Conservation (phyloP, 345 rosid genomes). For the Eucalyptus melliodora region DNA sequence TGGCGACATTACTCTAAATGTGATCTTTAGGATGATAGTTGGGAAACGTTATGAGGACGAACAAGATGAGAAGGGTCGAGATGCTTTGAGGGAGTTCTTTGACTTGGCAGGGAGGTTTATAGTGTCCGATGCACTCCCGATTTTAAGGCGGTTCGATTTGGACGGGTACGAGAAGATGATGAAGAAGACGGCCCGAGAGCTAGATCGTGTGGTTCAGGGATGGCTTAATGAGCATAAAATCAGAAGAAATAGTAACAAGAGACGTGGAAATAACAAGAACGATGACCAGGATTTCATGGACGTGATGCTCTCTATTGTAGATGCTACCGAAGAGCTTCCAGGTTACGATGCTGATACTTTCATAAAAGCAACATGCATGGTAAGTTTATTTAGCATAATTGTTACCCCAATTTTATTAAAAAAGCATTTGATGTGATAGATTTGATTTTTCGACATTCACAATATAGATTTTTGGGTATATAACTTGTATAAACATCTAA, state of each 20-base stretch:
- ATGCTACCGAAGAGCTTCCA: background rate
- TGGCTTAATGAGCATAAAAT: conserved; percentile 10
- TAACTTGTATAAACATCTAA: background rate
- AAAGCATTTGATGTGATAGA: background rate
- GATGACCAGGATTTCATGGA: conserved; percentile 14
- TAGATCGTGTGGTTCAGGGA: conserved; percentile 1
- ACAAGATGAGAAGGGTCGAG: background rate
- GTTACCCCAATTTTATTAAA: background rate
- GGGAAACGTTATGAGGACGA: conserved; percentile 5
- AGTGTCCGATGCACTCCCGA: conserved; percentile 17
- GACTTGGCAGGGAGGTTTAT: background rate
- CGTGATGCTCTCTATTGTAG: conserved; percentile 5
- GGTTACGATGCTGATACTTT: conserved; percentile 4
- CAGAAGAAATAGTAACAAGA: background rate
- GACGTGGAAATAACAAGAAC: background rate
- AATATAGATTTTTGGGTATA: background rate
- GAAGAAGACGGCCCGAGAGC: conserved; percentile 2
- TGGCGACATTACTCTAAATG: conserved; percentile 7
- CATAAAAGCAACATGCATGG: conserved; percentile 15
- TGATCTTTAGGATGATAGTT: conserved; percentile 2
- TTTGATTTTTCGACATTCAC: background rate
- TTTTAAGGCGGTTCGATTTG: conserved; percentile 15
- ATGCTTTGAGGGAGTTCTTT: background rate
- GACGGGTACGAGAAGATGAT: conserved; percentile 12
- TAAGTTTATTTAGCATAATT: background rate